Evolutionary conservation across 768 basidiomycete genomes (phyloP).

Genomic region (Lentinula raphanica): DNA sequence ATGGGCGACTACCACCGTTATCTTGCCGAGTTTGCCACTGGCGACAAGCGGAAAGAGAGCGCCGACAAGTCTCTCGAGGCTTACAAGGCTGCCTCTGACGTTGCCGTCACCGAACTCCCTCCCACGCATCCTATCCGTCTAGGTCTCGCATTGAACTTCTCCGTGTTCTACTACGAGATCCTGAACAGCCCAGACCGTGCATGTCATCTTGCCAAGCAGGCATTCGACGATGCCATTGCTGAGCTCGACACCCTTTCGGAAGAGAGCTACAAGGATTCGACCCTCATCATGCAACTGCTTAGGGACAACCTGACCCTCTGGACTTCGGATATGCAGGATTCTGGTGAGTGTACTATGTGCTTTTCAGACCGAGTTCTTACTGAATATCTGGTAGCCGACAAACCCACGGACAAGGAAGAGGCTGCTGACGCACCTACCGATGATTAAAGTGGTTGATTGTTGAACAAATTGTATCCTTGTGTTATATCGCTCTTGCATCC

Average conservation of each 20-base stretch:
- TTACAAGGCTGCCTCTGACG: constrained; percentile 96
- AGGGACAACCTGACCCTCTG: constrained; percentile 97
- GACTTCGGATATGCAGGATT: constrained; percentile 97
- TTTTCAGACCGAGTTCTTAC: constrained; percentile 7
- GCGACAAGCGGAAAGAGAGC: constrained; percentile 94
- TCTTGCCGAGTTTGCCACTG: constrained; percentile 96
- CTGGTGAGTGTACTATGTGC: constrained; percentile 45
- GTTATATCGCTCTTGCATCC: constrained; percentile 7
- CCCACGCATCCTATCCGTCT: constrained; percentile 98
- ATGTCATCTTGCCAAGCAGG: constrained; percentile 97
- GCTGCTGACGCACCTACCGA: constrained; percentile 55
- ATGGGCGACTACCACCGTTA: constrained; percentile 99
- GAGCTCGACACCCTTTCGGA: constrained; percentile 98
- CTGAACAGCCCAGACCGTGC: constrained; percentile 98
- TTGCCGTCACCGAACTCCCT: constrained; percentile 92
- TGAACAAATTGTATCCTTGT: constrained; percentile 6
- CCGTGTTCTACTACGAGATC: constrained; percentile 99
- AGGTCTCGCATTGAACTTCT: constrained; percentile 98
- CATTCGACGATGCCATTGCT: constrained; percentile 97
- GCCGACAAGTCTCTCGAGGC: constrained; percentile 97
- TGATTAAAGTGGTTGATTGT: constrained; percentile 41
- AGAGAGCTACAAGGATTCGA: constrained; percentile 99
- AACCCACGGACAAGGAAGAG: constrained; percentile 72
- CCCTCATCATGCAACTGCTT: constrained; percentile 93
- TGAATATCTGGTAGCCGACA: constrained; percentile 43